Conservation (phyloP, 306 rosid genomes). For the Macrotyloma uniflorum region DNA sequence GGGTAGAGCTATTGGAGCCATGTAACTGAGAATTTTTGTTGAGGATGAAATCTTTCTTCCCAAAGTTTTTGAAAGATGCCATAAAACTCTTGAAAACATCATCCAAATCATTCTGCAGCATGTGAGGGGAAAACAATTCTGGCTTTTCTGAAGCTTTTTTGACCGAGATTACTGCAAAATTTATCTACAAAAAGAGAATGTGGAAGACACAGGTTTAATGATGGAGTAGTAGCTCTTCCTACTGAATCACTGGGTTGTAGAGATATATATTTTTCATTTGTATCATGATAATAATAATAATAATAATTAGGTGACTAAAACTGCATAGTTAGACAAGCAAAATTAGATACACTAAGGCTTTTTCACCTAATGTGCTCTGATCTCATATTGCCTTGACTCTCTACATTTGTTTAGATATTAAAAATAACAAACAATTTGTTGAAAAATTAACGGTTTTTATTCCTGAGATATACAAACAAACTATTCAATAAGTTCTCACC, state of each 20-base stretch:
- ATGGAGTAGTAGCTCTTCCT: background rate
- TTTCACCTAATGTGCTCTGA: background rate
- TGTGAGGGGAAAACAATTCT: conserved; percentile 38
- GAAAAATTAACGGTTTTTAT: background rate
- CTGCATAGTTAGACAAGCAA: background rate
- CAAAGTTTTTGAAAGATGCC: conserved; percentile 31
- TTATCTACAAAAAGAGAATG: conserved; percentile 40
- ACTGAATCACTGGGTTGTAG: too few relatives aligned
- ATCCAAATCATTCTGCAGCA: conserved; percentile 38
- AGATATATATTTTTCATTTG: too few relatives aligned
- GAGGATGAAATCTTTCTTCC: conserved; percentile 28
- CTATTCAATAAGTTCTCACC: background rate
- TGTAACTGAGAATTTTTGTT: conserved; percentile 25
- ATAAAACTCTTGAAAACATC: conserved; percentile 8
- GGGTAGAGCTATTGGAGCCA: conserved; percentile 12
- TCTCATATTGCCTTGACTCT: background rate
- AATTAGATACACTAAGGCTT: background rate
- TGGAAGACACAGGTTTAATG: conserved; percentile 9
- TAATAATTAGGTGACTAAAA: background rate
- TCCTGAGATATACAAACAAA: conserved; percentile 23
- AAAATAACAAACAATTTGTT: background rate
- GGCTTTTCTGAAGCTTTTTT: conserved; percentile 45
- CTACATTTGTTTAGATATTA: background rate
- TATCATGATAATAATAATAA: too few relatives aligned
- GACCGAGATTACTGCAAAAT: conserved; percentile 27